These are phyloP conservation scores for Aspergillus novoparasiticus DNA, from an alignment of 2,329 filamentous ascomycete species.

Conservation along the genomic window DNA sequence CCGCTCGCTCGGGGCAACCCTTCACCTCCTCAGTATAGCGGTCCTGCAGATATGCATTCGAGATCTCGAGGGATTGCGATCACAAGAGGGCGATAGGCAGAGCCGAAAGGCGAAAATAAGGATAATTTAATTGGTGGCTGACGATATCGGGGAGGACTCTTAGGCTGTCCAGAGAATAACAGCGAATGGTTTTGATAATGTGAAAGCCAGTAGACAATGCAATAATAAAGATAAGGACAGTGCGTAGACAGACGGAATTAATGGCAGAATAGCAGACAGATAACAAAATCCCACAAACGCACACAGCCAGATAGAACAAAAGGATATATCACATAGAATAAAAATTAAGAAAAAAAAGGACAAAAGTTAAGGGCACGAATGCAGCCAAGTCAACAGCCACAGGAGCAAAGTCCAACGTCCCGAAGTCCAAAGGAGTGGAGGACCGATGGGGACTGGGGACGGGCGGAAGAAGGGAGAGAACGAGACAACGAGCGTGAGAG, in stretches of 20 bases:
- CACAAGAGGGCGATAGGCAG: background rate
- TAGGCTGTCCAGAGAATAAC: conserved; percentile 8
- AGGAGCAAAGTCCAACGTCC: conserved; percentile 5
- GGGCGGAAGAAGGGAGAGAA: conserved; percentile 15
- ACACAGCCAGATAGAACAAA: background rate
- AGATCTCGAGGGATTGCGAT: conserved; percentile 6
- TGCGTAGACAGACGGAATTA: conserved; percentile 3
- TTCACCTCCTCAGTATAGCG: conserved; percentile 9
- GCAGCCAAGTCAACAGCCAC: conserved; percentile 4
- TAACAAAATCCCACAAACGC: conserved; percentile 1
- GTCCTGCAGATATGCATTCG: conserved; percentile 20
- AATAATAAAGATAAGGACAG: background rate
- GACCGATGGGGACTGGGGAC: conserved; percentile 17
- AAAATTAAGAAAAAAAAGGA: background rate
- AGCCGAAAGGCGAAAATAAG: conserved; percentile 4
- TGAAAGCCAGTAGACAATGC: background rate
- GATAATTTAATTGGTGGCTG: conserved; percentile 14
- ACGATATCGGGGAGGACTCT: conserved; percentile 4
- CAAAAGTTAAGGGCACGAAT: conserved; percentile 1
- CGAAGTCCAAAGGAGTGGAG: conserved; percentile 33
- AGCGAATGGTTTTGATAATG: background rate
- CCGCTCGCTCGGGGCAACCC: conserved; percentile 5
- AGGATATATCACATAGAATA: background rate
- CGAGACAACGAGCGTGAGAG: conserved; percentile 6
- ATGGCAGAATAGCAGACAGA: conserved; percentile 1